Evolutionary conservation across 345 rosid species (phyloP).

Genomic region (Balakata baccata): DNA sequence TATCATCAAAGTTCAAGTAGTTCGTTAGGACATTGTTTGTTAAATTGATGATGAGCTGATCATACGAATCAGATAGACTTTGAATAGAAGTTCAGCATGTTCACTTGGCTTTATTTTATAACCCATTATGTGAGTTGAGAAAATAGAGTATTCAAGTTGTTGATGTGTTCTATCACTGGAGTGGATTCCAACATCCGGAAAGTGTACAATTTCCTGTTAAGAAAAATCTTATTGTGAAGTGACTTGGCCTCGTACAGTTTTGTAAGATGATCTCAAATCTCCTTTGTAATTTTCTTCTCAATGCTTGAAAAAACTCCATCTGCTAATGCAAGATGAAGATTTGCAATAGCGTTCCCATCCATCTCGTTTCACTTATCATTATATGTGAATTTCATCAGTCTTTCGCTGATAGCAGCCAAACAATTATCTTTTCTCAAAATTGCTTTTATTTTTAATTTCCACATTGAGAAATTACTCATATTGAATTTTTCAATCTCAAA

Average conservation of each 20-base stretch:
- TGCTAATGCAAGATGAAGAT: not conserved
- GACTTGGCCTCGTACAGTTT: not conserved
- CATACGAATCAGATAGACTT: conserved; percentile 1
- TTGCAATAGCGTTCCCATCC: too few species aligned
- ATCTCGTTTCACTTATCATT: too few species aligned
- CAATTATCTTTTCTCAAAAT: too few species aligned
- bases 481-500: too few species aligned
- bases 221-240: not conserved
- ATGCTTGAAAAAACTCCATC: not conserved
- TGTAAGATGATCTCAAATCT: too few species aligned
- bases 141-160: not conserved
- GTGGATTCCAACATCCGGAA: not conserved
- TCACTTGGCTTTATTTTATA: not conserved
- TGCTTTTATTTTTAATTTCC: too few species aligned
- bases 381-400: too few species aligned
- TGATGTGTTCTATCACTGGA: not conserved
- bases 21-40: not conserved
- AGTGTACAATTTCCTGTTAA: not conserved
- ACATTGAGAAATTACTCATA: too few species aligned
- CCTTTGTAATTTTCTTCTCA: not conserved
- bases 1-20: not conserved
- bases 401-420: too few species aligned
- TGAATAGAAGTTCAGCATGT: not conserved
- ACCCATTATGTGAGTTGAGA: not conserved
- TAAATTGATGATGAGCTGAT: not conserved